phyloP scores from a whole-genome alignment of 768 basidiomycete genomes.

The Lactarius sp. region DNA sequence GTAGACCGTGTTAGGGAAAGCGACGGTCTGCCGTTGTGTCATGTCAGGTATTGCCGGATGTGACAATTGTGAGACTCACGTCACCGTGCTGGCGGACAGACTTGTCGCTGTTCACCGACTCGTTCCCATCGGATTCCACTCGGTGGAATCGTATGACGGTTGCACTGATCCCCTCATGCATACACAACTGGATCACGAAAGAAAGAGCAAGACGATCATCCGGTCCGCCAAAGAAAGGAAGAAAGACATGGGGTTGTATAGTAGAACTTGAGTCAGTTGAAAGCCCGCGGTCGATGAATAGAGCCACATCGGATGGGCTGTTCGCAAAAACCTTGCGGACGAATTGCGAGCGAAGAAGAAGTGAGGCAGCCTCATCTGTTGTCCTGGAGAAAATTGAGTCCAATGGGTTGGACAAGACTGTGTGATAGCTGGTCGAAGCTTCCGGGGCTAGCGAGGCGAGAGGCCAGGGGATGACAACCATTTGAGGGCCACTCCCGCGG shows the following conservation, averaged over 20 bases:
- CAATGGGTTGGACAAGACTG: conserved; percentile 52
- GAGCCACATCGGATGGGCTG: conserved; percentile 68
- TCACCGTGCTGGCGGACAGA: conserved; percentile 28
- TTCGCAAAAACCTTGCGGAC: conserved; percentile 76
- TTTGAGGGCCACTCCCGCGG: conserved; percentile 51
- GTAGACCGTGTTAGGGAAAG: conserved; percentile 68
- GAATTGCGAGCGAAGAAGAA: conserved; percentile 72
- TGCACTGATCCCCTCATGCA: conserved; percentile 57
- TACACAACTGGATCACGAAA: conserved; percentile 77
- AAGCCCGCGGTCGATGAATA: conserved; percentile 76
- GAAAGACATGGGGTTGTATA: conserved; percentile 57
- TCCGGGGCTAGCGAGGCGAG: conserved; percentile 33
- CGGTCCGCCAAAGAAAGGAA: conserved; percentile 92
- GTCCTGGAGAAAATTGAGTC: conserved; percentile 68
- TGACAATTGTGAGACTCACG: conserved; percentile 28
- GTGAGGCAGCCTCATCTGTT: conserved; percentile 47
- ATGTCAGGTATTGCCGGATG: conserved; percentile 9
- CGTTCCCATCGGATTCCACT: conserved; percentile 35
- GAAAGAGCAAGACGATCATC: conserved; percentile 85
- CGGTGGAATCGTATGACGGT: conserved; percentile 65
- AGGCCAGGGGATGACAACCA: conserved; percentile 85
- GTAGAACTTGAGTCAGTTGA: conserved; percentile 31
- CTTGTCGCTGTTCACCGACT: conserved; percentile 29
- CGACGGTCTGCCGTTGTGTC: conserved; percentile 36
- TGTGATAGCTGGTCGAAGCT: conserved; percentile 26